Base-by-base conservation (phyloP, 768 basidiomycete species). In the Hirschioporus abietinus region DNA sequence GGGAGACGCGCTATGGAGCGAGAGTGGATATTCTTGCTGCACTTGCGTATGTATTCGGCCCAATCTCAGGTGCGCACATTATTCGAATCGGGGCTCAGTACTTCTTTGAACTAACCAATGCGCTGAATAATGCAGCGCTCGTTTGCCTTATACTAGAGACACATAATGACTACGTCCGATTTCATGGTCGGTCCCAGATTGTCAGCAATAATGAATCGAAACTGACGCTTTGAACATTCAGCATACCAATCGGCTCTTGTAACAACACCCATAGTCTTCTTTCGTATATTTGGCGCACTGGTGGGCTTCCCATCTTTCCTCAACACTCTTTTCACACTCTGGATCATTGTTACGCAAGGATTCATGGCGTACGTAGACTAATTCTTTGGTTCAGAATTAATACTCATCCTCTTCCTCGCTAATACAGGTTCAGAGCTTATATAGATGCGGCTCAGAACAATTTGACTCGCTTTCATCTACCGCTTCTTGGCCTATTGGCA, bases 221-320 rank as follows among this genome's bases (percentile, higher is more conserved):
- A 64, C 2, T 34, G 57, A 64, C 65, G 64, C 60, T 65, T 62
- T n/a, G 68, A 63, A 64, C 65, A 42, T 67, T 24, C 72, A 93
- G 92, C 89, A 34, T 92, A 92, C 72, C 91, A 92, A 76, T 90
- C 90, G 12, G 90, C 89, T 4, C 79, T 93, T 15, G 75, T 91
- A 58, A 86, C 86, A 5, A 85, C 86, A 0, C 90, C 91, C 7
- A 75, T 91, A 10, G 71, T 90, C 35, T 61, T 86, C 26, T 68
- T 88, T 35, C 79, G 86, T 66, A 80, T 92, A 67, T 71, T 89
- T 69, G 78, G 81, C 36, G 82, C 86, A 24, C 72, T 89, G 7
- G 72, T 87, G 26, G 81, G 79, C 42, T 81, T 88, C 68, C 82
- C 86, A 5, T 70, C 78, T 3, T 85, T 86, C 80, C 72, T 91